Evolutionary conservation across 345 rosid genomes (phyloP), one percentile per base, ranked within the genome.

Genomic region (Gossypium australe): DNA sequence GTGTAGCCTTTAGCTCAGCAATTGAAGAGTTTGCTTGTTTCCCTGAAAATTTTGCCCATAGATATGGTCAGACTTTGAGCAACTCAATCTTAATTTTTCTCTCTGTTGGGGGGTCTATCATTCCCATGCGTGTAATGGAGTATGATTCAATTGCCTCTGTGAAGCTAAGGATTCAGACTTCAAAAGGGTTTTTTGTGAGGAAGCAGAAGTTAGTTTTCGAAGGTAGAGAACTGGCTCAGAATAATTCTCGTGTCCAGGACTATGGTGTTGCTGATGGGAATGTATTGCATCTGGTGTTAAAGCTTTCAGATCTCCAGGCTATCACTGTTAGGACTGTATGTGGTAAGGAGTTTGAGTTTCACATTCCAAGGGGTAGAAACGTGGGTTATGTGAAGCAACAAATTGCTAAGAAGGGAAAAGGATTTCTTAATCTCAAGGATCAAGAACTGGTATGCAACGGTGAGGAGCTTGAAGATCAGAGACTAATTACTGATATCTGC

Each of bases 161-260:
- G 83, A 94, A 90, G 84, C 82, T 90, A 77, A 86, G 92, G 81
- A 90, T 94, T 81, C 94, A 89, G 84, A 80, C 80, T 76, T 82
- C 77, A 70, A 85, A 83, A 78, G 96, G 95, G 0, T 79, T 88
- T 82, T 84, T 86, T 71, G 88, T 78, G 64, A 91, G 86, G 83
- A 89, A 82, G 80, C 95, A 84, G 83, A 94, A 79, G 73, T 83
- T 94, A 79, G 84, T 90, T n/a, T 83, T 59, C 70, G 85, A 82
- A 53, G 91, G 96, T 27, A 81, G 87, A 76, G 95, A 91, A 68
- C 65, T 87, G 70, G 82, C 95, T 69, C 82, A 84, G 60, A 48
- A 16, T 67, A 8, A 85, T 78, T 87, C 89, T 47, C 67, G 49
- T 62, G 49, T 89, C 25, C 56, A 66, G 74, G 97, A 91, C 74